Percentiles rank a stretch among this genome's conserved stretches.
phyloP scores from a whole-genome alignment of 306 rosid genomes.

The Quercus bicolor region DNA sequence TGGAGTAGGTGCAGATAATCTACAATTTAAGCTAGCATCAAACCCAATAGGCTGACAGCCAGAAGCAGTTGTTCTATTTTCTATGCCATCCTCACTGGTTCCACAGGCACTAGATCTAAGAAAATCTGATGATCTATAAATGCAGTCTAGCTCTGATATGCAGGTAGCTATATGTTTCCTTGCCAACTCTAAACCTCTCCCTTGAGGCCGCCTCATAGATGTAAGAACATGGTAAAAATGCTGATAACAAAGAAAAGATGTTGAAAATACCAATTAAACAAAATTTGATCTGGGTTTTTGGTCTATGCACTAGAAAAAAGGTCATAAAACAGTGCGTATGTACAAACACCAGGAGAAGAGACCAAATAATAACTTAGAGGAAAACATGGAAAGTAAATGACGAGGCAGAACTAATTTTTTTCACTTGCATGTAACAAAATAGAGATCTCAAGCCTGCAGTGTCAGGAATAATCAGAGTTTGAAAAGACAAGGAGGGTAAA shows the following conservation, averaged over 20 bases:
- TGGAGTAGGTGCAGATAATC: constrained; percentile 94
- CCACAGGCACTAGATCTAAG: constrained; percentile 51
- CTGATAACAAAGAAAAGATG: constrained; percentile 50
- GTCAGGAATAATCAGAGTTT: neutral
- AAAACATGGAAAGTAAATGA: neutral
- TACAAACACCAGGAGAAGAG: constrained; percentile 13
- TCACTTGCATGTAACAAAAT: neutral
- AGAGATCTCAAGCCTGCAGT: constrained; percentile 16
- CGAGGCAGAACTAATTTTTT: neutral
- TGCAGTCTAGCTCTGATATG: constrained; percentile 61
- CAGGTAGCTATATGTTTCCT: constrained; percentile 87
- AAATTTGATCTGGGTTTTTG: neutral
- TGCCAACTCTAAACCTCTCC: constrained; percentile 93
- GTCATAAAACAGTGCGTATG: constrained; percentile 4
- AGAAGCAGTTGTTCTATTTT: constrained; percentile 71
- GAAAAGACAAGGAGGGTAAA: neutral
- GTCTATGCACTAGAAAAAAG: constrained; percentile 1
- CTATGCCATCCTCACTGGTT: constrained; percentile 37
- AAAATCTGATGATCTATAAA: constrained; percentile 60
- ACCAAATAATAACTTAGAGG: neutral
- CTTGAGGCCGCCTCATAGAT: constrained; percentile 91
- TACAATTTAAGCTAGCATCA: constrained; percentile 82
- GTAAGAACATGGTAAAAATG: constrained; percentile 84
- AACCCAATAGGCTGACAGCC: constrained; percentile 91
- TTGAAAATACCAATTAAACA: constrained; percentile 17